Conservation (phyloP, 1,139 yeast species). For the Kodamaea arcana region DNA sequence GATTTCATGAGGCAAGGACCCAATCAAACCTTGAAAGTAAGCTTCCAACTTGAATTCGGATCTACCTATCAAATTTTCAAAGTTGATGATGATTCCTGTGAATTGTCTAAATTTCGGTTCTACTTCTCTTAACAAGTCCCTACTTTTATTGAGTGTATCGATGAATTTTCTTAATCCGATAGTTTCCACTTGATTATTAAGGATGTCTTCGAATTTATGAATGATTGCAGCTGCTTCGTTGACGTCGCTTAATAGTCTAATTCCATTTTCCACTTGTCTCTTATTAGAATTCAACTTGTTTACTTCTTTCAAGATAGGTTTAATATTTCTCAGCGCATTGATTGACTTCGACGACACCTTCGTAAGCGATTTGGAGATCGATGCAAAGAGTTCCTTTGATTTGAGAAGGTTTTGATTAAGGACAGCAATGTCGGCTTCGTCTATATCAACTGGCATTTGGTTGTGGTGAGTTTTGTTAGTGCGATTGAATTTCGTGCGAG, state of each 20-base stretch:
- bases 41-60: constrained; percentile 42
- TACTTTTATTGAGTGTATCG: constrained; percentile 32
- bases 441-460: constrained; percentile 47
- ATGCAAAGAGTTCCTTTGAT: constrained; percentile 53
- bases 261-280: constrained; percentile 56
- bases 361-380: constrained; percentile 53
- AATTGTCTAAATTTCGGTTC: constrained; percentile 40
- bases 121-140: constrained; percentile 32
- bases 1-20: constrained; percentile 9
- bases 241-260: constrained; percentile 58
- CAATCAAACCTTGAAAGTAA: constrained; percentile 24
- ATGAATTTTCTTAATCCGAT: constrained; percentile 39
- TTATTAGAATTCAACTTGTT: constrained; percentile 53
- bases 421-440: constrained; percentile 83
- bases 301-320: constrained; percentile 68
- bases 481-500: no score
- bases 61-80: constrained; percentile 43
- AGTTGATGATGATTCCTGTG: constrained; percentile 45
- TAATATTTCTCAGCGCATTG: constrained; percentile 60
- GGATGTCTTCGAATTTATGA: constrained; percentile 46
- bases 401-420: constrained; percentile 67
- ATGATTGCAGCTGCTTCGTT: constrained; percentile 62
- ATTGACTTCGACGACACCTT: constrained; percentile 55
- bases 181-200: constrained; percentile 35
- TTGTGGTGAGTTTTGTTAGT: background rate